Conservation (phyloP, 306 rosid genomes). For the Cucumis sativus region DNA sequence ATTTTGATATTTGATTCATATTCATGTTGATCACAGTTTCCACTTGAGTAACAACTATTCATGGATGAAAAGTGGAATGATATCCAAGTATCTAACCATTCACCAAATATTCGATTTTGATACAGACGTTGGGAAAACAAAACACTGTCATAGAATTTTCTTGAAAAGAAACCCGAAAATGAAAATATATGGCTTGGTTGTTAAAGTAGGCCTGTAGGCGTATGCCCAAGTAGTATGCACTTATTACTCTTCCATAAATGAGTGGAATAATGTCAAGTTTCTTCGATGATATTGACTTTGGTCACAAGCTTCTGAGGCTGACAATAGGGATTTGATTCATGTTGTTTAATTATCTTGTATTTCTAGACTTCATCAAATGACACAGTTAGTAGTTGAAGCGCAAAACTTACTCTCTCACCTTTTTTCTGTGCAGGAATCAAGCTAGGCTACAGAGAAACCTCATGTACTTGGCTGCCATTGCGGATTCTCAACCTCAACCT, state of each 20-base stretch:
- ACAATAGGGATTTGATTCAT: not conserved
- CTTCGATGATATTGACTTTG: not conserved
- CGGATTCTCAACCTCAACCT: constrained; percentile 99
- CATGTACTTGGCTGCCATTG: constrained; percentile 97
- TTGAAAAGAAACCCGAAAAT: not conserved
- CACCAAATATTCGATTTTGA: not conserved
- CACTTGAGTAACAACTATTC: not conserved
- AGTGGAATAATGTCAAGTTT: not conserved
- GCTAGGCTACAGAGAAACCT: constrained; percentile 95
- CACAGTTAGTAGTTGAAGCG: not conserved
- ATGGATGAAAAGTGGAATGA: not conserved
- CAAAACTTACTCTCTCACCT: not conserved
- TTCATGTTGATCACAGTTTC: not conserved
- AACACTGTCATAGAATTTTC: not conserved
- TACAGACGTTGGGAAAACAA: not conserved
- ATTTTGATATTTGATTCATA: not conserved
- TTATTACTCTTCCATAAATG: not conserved
- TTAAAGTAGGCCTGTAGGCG: not conserved
- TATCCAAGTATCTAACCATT: not conserved
- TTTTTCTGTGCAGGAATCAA: constrained; percentile 52
- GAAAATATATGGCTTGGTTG: not conserved
- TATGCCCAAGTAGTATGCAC: not conserved
- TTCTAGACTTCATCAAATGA: not conserved
- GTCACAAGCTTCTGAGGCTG: not conserved
- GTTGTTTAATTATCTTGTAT: not conserved